Evolutionary conservation across 1,284 basidiomycete genomes (phyloP).

Genomic region (Mycena citricolor): DNA sequence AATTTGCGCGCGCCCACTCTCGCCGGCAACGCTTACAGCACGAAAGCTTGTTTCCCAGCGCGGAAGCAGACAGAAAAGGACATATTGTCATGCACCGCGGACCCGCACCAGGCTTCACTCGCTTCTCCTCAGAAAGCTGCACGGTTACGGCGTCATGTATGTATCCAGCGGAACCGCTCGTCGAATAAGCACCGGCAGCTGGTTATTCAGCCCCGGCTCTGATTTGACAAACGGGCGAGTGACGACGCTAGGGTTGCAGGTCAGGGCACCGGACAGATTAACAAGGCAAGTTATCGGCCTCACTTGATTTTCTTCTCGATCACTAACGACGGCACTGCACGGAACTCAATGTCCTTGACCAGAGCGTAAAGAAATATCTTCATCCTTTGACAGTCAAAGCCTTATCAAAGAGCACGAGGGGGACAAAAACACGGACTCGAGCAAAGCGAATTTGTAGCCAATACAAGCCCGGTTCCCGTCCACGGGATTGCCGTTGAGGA

Average conservation of each 20-base stretch:
- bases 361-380: constrained; percentile 62
- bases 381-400: constrained; percentile 42
- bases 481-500: constrained; percentile 44
- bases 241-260: constrained; percentile 49
- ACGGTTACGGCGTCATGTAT: too few relatives aligned
- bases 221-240: constrained; percentile 56
- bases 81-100: constrained; percentile 6
- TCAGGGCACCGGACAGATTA: constrained; percentile 3
- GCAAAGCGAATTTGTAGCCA: constrained; percentile 69
- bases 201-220: constrained; percentile 47
- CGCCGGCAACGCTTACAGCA: constrained; percentile 11
- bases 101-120: too few relatives aligned
- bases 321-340: constrained; percentile 49
- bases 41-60: constrained; percentile 16
- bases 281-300: constrained; percentile 32
- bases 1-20: too few relatives aligned
- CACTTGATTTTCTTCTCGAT: constrained; percentile 67
- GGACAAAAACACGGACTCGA: constrained; percentile 50
- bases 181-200: constrained; percentile 54
- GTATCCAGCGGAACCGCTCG: constrained; percentile 23
- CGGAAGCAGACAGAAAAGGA: constrained; percentile 17
- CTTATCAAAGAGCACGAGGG: constrained; percentile 10
- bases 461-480: constrained; percentile 69
- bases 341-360: constrained; percentile 55
- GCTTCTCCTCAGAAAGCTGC: too few relatives aligned